Evolutionary conservation across 176 grass and related monocot species (phyloP).

Genomic region (Rhynchospora breviuscula): DNA sequence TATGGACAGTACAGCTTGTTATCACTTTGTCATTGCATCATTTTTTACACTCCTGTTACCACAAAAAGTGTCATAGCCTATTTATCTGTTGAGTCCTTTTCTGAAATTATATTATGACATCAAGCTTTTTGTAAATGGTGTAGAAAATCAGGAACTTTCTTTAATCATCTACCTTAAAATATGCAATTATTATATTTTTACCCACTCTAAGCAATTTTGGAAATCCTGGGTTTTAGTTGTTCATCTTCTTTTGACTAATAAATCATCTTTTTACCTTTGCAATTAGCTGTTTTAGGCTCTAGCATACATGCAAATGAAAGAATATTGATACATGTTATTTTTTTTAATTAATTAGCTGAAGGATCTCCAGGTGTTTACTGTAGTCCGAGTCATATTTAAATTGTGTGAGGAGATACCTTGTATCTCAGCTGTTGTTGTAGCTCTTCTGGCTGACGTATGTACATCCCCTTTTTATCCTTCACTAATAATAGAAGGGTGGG

Average conservation of each 20-base stretch:
- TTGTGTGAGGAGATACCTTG: conserved; percentile 93
- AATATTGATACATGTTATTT: background rate
- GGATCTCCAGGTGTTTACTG: conserved; percentile 90
- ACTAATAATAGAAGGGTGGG: background rate
- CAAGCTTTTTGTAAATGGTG: background rate
- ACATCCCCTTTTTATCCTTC: background rate
- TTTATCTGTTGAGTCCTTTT: background rate
- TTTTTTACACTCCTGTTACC: background rate
- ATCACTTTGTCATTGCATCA: background rate
- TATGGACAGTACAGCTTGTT: background rate
- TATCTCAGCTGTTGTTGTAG: conserved; percentile 87
- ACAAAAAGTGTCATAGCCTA: background rate
- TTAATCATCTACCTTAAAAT: background rate
- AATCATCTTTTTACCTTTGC: background rate
- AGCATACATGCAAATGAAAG: background rate
- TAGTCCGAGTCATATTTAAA: conserved; percentile 89
- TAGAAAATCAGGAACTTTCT: background rate
- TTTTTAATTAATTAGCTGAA: conserved; percentile 56
- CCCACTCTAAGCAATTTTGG: background rate
- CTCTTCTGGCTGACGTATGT: conserved; percentile 78
- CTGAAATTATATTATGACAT: background rate
- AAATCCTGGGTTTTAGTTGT: background rate
- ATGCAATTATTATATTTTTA: background rate
- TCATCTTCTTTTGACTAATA: background rate
- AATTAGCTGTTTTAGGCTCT: background rate